Conservation (phyloP, 192 early-diverging fungal species). For the Backusella parvicylindrica region DNA sequence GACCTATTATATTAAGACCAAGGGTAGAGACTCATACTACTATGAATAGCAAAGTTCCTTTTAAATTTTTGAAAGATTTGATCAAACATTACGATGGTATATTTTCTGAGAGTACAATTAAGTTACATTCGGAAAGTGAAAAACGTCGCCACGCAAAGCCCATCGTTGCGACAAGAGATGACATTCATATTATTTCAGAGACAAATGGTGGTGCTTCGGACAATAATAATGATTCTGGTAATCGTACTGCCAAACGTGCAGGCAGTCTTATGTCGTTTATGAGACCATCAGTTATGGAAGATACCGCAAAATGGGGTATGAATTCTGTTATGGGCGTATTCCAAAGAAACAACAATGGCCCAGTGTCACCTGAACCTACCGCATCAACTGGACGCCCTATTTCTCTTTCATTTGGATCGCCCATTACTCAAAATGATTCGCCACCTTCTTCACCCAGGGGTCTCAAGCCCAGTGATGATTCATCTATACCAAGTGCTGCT, state of each 20-base stretch:
- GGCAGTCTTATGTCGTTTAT: constrained; percentile 17
- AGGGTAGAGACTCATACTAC: constrained; percentile 37
- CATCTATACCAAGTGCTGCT: not conserved
- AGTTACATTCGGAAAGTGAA: constrained; percentile 23
- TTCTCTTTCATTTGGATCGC: constrained; percentile 8
- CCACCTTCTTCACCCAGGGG: constrained; percentile 22
- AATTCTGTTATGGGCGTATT: constrained; percentile 23
- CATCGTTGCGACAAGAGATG: not conserved
- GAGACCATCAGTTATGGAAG: constrained; percentile 9
- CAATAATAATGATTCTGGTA: not conserved
- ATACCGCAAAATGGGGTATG: constrained; percentile 12
- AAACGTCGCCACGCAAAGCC: constrained; percentile 18
- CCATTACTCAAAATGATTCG: constrained; percentile 13
- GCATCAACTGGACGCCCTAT: not conserved
- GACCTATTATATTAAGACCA: constrained; percentile 45
- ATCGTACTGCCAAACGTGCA: not conserved
- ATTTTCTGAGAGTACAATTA: constrained; percentile 28
- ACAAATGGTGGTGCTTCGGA: not conserved
- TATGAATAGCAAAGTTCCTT: constrained; percentile 40
- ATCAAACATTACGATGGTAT: constrained; percentile 40
- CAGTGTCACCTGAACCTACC: not conserved
- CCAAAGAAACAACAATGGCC: constrained; percentile 1
- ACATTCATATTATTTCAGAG: not conserved
- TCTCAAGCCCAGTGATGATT: not conserved
- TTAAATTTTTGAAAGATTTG: constrained; percentile 40